phyloP scores from a whole-genome alignment of 495 filamentous ascomycete genomes.

The Podospora fimiseda region DNA sequence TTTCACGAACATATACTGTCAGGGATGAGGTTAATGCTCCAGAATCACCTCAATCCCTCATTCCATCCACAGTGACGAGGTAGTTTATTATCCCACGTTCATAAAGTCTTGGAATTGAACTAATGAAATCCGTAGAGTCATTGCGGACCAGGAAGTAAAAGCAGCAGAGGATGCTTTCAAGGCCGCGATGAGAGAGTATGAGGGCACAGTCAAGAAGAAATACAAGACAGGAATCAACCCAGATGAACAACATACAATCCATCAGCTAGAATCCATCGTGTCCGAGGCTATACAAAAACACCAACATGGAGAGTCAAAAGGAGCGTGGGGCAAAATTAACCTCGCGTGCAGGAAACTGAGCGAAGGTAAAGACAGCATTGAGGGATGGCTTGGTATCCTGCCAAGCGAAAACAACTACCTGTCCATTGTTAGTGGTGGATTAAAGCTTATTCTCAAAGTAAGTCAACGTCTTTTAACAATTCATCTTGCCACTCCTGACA shows the following conservation, averaged over 20 bases:
- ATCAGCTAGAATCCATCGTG: not conserved
- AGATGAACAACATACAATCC: not conserved
- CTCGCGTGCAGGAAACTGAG: not conserved
- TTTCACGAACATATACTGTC: too few species aligned
- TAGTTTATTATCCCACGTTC: too few species aligned
- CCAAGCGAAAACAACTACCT: not conserved
- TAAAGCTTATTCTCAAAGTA: not conserved
- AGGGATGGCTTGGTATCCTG: not conserved
- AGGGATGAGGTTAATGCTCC: too few species aligned
- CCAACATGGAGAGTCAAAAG: not conserved
- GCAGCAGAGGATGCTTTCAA: not conserved
- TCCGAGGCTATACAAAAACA: not conserved
- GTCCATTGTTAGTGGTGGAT: not conserved
- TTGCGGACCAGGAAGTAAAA: not conserved
- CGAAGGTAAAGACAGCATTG: not conserved
- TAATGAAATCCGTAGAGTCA: too few species aligned
- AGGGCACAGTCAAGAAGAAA: not conserved
- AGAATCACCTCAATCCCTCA: too few species aligned
- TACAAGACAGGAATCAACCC: not conserved
- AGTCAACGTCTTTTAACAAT: not conserved
- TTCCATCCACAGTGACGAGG: too few species aligned
- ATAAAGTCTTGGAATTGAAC: too few species aligned
- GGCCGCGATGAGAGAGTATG: not conserved
- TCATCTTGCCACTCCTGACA: not conserved
- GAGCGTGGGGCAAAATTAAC: not conserved